Base-by-base conservation (phyloP, 139 green algal species). In the Spirogloea muscicola region DNA sequence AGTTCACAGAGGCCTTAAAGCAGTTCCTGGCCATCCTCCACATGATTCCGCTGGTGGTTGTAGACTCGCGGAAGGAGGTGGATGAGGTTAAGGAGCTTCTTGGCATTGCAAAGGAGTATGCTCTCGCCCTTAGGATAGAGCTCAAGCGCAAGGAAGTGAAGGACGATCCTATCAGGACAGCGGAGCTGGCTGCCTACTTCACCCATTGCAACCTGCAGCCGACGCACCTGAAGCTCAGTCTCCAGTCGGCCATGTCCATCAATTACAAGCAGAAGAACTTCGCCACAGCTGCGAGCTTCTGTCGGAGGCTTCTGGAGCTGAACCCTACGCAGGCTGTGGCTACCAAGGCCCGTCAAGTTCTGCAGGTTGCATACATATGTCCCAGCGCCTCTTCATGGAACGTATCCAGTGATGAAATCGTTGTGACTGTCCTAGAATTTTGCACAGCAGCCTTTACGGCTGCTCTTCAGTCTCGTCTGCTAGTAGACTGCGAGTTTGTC, bases 111-210 rank as follows among this genome's bases (percentile, higher is more conserved):
- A 80, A 89, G 57, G 92, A 98, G 81, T 99, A 99, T 84, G 87
- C 91, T 68, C 89, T 93, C 34, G 94, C 87, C 16, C 79, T 98
- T 69, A 85, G 87, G 33, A 90, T 88, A 40, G 94, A 99, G 85
- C 84, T 98, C 44, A 90, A 88, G 85, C 87, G 94, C 62, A 96
- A 96, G 80, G 89, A 94, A 75, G 44, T 84, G 27, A 77, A 83
- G 31, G 87, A 93, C 13, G 88, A 96, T 66, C 81, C n/a, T n/a
- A n/a, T n/a, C n/a, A n/a, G n/a, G n/a, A n/a, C n/a, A 21, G 91
- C 91, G 3, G 95, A 98, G 89, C 87, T 99, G 70, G 92, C 95
- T 16, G 93, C 92, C 7, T 99, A 98, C 88, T 98, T 99, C 87
- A 98, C 95, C 25, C 94, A 99, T 87, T 95, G 88, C 88, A 87